A percentile compares a stretch with the other conserved stretches of the same genome.
Conservation (phyloP, 202 grass and related monocot species). For the Thinopyrum obtusiflorum region DNA sequence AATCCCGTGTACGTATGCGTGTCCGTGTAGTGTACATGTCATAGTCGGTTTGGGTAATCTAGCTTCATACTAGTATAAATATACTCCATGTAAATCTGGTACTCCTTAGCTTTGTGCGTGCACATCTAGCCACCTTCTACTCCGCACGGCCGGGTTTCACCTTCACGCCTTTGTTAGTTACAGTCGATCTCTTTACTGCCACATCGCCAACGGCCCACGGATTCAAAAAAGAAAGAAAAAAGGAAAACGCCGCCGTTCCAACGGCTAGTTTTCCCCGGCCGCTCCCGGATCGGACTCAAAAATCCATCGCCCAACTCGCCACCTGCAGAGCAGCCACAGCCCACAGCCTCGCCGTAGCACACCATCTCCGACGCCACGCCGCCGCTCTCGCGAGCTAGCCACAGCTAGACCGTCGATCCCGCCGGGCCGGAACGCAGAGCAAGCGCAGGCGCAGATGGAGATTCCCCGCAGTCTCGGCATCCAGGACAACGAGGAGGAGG, state of each 20-base stretch:
- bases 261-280: slow-evolving; percentile 55
- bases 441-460: slow-evolving; percentile 20
- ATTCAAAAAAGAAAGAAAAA: too few species aligned
- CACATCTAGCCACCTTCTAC: too few species aligned
- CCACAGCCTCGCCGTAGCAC: neutral
- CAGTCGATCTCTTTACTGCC: too few species aligned
- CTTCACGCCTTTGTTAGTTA: too few species aligned
- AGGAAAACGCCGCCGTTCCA: slow-evolving; percentile 32
- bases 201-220: neutral
- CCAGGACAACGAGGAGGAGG: neutral
- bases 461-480: slow-evolving; percentile 28
- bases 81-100: too few species aligned
- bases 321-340: neutral
- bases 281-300: neutral
- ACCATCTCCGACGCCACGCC: neutral
- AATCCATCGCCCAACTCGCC: slow-evolving; percentile 8
- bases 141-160: too few species aligned
- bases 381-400: neutral
- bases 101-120: too few species aligned
- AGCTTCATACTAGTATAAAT: too few species aligned
- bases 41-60: too few species aligned
- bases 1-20: too few species aligned
- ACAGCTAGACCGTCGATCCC: neutral
- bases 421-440: neutral
- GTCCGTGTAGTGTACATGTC: too few species aligned